These are phyloP conservation scores for Fusarium nelsonii DNA, from an alignment of 2,329 filamentous ascomycete genomes.

Conservation along the genomic window DNA sequence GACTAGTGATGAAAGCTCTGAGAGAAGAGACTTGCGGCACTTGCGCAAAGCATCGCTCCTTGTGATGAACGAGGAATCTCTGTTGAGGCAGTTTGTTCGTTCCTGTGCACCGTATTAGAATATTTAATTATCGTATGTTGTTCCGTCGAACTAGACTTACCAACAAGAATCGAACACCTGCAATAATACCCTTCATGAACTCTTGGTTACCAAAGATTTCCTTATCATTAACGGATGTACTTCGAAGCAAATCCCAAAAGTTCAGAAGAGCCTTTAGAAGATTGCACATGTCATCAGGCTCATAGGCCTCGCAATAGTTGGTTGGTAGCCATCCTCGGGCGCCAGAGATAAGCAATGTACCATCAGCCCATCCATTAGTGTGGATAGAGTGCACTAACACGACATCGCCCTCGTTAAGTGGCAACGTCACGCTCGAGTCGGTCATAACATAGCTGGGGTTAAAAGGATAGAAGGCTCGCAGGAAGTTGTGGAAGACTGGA, in stretches of 20 bases:
- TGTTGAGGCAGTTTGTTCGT: conserved; percentile 85
- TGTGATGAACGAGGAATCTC: conserved; percentile 81
- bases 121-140: not conserved
- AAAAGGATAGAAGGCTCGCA: conserved; percentile 94
- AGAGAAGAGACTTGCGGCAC: conserved; percentile 87
- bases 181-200: conserved; percentile 93
- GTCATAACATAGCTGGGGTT: conserved; percentile 80
- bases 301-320: conserved; percentile 97
- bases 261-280: conserved; percentile 88
- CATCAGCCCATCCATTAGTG: conserved; percentile 98
- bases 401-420: conserved; percentile 90
- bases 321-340: conserved; percentile 95
- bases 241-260: conserved; percentile 91
- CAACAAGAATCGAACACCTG: conserved; percentile 88
- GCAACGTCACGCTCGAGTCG: conserved; percentile 89
- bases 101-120: conserved; percentile 67
- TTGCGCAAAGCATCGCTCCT: conserved; percentile 80
- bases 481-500: conserved; percentile 90
- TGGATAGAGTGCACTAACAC: conserved; percentile 96
- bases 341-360: conserved; percentile 86
- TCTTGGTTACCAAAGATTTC: conserved; percentile 90
- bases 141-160: conserved; percentile 65
- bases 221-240: conserved; percentile 79
- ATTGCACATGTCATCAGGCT: conserved; percentile 86
- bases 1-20: conserved; percentile 89